Evolutionary conservation across 164 flowering plant species (phyloP).

Genomic region (Tetrastigma voinierianum): DNA sequence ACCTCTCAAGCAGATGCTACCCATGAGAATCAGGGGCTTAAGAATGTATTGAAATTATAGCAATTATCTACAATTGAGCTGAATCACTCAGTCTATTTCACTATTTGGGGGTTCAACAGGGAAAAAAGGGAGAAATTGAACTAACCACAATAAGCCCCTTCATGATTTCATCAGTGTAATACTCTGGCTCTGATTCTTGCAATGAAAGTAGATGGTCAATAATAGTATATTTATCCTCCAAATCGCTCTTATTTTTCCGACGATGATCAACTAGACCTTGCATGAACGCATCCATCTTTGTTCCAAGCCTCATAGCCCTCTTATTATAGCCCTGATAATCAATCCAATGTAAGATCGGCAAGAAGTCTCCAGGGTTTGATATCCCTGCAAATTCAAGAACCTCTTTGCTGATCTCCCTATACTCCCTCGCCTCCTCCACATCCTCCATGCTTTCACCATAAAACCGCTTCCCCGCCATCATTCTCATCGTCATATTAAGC

Average conservation of each 20-base stretch:
- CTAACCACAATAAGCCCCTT: conserved; percentile 16
- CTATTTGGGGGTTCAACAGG: no score
- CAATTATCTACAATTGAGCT: no score
- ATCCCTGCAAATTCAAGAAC: neutral
- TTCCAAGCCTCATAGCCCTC: neutral
- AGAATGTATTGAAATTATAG: no score
- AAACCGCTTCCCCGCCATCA: neutral
- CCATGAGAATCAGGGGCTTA: no score
- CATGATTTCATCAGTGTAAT: conserved; percentile 15
- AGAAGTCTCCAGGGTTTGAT: neutral
- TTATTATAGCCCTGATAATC: neutral
- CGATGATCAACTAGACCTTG: conserved; percentile 8
- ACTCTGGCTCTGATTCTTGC: conserved; percentile 13
- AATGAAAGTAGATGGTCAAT: conserved; percentile 13
- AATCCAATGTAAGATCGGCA: neutral
- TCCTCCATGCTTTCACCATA: neutral
- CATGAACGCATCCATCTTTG: conserved; percentile 2
- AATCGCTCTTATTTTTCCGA: neutral
- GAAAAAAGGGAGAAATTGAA: neutral
- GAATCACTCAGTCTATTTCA: no score
- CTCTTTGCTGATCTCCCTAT: neutral
- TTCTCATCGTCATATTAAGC: neutral
- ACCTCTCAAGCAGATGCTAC: no score
- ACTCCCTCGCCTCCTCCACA: neutral
- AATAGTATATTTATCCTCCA: conserved; percentile 9